A percentile compares a stretch with the other conserved stretches of the same genome.
Conservation (phyloP, 805 yeast genomes). For the Kuraishia borneana region DNA sequence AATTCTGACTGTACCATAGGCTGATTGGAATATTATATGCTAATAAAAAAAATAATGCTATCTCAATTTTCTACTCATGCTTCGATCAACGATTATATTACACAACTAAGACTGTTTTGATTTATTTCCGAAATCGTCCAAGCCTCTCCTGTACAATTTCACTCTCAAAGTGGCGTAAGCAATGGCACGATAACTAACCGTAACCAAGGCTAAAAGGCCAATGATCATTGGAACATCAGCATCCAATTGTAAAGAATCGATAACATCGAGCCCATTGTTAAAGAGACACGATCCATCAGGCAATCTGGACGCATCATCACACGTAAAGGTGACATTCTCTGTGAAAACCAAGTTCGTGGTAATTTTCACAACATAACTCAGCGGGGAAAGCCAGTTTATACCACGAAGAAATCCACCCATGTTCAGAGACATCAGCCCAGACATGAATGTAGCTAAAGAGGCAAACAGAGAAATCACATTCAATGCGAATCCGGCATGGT, state of each 20-base stretch:
- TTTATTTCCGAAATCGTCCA: constrained; percentile 5
- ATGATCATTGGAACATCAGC: constrained; percentile 24
- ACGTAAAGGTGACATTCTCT: constrained; percentile 33
- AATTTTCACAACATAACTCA: constrained; percentile 58
- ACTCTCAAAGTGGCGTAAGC: constrained; percentile 19
- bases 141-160: constrained; percentile 11
- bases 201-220: constrained; percentile 25
- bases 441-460: constrained; percentile 71
- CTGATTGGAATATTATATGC: no score
- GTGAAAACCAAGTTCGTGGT: constrained; percentile 51
- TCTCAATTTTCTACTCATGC: no score
- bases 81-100: no score
- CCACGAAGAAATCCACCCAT: constrained; percentile 62
- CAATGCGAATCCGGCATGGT: constrained; percentile 72
- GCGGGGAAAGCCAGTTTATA: constrained; percentile 66
- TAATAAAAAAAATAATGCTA: no score
- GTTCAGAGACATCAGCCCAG: constrained; percentile 73
- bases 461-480: constrained; percentile 57
- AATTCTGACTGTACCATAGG: no score
- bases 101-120: no score
- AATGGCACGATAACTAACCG: constrained; percentile 28
- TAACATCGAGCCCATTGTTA: constrained; percentile 42
- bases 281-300: constrained; percentile 32
- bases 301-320: constrained; percentile 20
- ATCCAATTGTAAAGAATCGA: constrained; percentile 36